These are phyloP conservation scores for Earliella scabrosa DNA, from an alignment of 1,284 basidiomycete species.

Conservation along the genomic window DNA sequence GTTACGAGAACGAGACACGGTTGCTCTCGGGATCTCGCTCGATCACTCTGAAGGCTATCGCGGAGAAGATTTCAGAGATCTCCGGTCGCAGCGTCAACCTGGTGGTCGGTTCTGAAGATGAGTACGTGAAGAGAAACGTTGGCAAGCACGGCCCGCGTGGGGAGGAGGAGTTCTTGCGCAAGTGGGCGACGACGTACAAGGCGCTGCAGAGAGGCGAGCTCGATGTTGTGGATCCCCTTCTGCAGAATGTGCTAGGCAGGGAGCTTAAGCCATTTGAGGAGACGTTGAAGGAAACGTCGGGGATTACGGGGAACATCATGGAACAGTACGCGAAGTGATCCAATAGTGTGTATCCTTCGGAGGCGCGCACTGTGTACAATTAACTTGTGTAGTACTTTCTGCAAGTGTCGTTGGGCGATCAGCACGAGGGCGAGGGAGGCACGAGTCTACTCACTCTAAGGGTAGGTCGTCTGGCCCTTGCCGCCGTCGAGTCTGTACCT, in stretches of 20 bases:
- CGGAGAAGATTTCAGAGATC: constrained; percentile 24
- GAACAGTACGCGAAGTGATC: constrained; percentile 21
- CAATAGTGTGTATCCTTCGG: too few relatives aligned
- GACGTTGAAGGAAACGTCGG: constrained; percentile 26
- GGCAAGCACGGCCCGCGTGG: constrained; percentile 23
- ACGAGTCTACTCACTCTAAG: constrained; percentile 15
- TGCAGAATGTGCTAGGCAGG: constrained; percentile 32
- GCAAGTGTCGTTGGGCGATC: too few relatives aligned
- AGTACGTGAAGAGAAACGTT: constrained; percentile 30
- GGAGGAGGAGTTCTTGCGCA: constrained; percentile 32
- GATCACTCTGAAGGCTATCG: constrained; percentile 32
- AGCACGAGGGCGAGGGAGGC: too few relatives aligned
- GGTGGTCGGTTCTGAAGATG: constrained; percentile 32
- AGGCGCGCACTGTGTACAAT: too few relatives aligned
- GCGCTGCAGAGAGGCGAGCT: constrained; percentile 34
- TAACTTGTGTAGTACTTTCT: too few relatives aligned
- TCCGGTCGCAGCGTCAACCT: constrained; percentile 29
- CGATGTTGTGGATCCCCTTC: constrained; percentile 32
- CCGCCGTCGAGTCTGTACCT: constrained; percentile 44
- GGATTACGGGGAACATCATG: constrained; percentile 12
- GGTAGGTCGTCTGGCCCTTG: constrained; percentile 29
- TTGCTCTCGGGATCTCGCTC: constrained; percentile 32
- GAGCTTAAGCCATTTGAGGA: constrained; percentile 33
- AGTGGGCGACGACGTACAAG: constrained; percentile 37
- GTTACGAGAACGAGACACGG: constrained; percentile 32